Conservation (phyloP, 1,284 basidiomycete species). For the Cutaneotrichosporon curvatum region DNA sequence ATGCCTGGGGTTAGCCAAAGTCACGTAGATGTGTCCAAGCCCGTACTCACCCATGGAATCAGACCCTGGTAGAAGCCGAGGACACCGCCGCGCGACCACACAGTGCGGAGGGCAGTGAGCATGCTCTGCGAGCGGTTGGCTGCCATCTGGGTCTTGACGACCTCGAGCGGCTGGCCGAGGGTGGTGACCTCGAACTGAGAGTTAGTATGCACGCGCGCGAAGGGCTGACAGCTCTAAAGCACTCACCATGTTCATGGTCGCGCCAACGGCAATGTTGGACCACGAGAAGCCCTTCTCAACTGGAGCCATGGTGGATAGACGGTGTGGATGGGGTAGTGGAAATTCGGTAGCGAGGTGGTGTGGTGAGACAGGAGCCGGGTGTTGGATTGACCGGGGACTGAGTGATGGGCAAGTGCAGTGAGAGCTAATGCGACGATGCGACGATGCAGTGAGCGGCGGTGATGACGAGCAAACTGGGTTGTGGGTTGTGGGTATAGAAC, state of each 20-base stretch:
- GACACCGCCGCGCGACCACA: conserved; percentile 87
- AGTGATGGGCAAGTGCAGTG: no score
- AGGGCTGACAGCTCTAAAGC: background rate
- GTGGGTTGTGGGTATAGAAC: no score
- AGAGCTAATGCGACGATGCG: no score
- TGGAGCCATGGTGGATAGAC: conserved; percentile 48
- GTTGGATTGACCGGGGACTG: no score
- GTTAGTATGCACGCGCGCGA: conserved; percentile 1
- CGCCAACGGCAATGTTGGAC: conserved; percentile 98
- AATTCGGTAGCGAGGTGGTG: background rate
- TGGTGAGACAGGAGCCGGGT: background rate
- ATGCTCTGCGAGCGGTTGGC: conserved; percentile 87
- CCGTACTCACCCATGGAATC: conserved; percentile 99
- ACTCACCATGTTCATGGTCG: conserved; percentile 88
- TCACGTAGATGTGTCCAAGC: conserved; percentile 46
- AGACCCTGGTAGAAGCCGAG: conserved; percentile 95
- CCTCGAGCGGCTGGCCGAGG: conserved; percentile 95
- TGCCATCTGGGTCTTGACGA: conserved; percentile 98
- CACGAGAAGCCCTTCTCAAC: conserved; percentile 85
- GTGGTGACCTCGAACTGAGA: conserved; percentile 69
- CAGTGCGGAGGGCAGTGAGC: conserved; percentile 73
- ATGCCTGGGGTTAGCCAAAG: conserved; percentile 49
- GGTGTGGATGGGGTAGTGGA: conserved; percentile 3
- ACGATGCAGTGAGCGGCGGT: no score
- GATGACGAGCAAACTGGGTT: no score